Percentiles rank a stretch among this genome's conserved stretches.
These are phyloP conservation scores for Wallacemonas sp. DNA, from an alignment of 208 protist genomes.

Conservation along the genomic window DNA sequence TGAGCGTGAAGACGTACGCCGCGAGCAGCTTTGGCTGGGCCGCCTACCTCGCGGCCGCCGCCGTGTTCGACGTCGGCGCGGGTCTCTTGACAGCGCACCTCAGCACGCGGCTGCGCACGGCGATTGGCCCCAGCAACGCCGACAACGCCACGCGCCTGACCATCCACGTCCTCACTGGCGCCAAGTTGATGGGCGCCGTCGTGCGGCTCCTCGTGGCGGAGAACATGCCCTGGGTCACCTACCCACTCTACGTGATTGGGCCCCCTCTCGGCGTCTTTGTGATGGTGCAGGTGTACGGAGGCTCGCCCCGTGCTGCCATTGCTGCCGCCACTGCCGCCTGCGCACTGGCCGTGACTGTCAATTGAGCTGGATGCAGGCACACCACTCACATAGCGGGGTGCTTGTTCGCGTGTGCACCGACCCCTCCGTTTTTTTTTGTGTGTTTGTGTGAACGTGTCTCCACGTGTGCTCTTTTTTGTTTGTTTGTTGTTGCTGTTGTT, in stretches of 20 bases:
- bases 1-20: not conserved
- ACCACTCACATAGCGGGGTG: no score
- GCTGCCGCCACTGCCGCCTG: not conserved
- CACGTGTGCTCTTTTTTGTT: not conserved
- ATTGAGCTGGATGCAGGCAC: not conserved
- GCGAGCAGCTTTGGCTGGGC: not conserved
- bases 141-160: conserved; percentile 3
- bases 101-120: not conserved
- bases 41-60: conserved; percentile 35
- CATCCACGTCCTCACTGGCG: conserved; percentile 5
- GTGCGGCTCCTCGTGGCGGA: conserved; percentile 12
- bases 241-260: conserved; percentile 1
- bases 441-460: conserved; percentile 9
- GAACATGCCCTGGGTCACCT: not conserved
- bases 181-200: conserved; percentile 21
- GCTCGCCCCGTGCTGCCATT: not conserved
- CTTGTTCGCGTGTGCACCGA: not conserved
- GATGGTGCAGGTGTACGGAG: not conserved
- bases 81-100: conserved; percentile 11
- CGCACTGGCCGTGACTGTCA: not conserved
- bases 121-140: not conserved
- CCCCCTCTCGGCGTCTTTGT: not conserved
- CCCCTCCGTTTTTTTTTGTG: conserved; percentile 9
- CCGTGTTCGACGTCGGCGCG: conserved; percentile 47
- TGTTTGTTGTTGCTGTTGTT: no score